Percentiles rank a stretch among this genome's conserved stretches.
These are phyloP conservation scores for Apiotrichum mycotoxinovorans DNA, from an alignment of 1,284 basidiomycete species.

Conservation along the genomic window DNA sequence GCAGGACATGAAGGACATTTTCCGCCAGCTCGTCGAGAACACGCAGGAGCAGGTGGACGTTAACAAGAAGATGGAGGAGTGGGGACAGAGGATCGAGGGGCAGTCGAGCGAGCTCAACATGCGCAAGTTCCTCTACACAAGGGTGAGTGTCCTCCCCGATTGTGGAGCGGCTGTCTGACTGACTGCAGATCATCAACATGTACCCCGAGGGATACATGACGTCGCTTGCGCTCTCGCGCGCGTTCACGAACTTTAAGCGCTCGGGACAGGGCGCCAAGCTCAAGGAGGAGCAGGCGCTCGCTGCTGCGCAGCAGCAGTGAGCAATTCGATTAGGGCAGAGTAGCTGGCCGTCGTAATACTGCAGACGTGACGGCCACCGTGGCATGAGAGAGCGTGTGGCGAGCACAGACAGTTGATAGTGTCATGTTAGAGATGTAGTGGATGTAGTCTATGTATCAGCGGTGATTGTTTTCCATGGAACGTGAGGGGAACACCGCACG, in stretches of 20 bases:
- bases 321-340: not conserved
- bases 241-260: slow-evolving; percentile 10
- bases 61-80: slow-evolving; percentile 32
- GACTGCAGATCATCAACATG: slow-evolving; percentile 29
- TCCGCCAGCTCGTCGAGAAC: slow-evolving; percentile 41
- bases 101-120: slow-evolving; percentile 26
- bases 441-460: no score
- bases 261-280: not conserved
- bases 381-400: no score
- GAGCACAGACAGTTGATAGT: no score
- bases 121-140: slow-evolving; percentile 32
- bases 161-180: not conserved
- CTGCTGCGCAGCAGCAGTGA: not conserved
- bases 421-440: no score
- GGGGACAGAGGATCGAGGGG: slow-evolving; percentile 28
- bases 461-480: no score
- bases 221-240: slow-evolving; percentile 16
- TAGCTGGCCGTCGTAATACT: no score
- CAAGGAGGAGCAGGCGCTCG: not conserved
- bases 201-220: slow-evolving; percentile 45
- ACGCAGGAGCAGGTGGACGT: slow-evolving; percentile 35
- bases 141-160: slow-evolving; percentile 14
- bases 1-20: slow-evolving; percentile 37
- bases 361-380: no score
- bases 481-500: no score